phyloP scores from a whole-genome alignment of 2,329 filamentous ascomycete species.

The Geosmithia morbida region DNA sequence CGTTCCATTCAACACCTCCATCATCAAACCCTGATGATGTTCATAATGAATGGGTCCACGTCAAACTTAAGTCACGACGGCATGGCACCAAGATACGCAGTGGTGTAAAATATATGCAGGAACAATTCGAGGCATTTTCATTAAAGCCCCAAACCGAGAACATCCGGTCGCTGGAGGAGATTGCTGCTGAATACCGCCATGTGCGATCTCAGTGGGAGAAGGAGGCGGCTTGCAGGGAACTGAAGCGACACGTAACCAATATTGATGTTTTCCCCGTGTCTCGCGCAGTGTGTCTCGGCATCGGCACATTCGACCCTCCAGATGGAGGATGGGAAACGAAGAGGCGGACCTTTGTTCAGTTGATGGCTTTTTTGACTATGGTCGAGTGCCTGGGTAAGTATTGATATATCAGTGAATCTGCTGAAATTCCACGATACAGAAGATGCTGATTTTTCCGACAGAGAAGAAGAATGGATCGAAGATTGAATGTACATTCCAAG shows the following conservation, averaged over 20 bases:
- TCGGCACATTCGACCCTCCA: slow-evolving; percentile 38
- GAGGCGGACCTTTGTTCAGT: slow-evolving; percentile 33
- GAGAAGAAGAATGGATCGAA: slow-evolving; percentile 6
- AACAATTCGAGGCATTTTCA: background rate
- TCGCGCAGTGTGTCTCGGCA: slow-evolving; percentile 36
- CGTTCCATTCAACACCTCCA: background rate
- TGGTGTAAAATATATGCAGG: background rate
- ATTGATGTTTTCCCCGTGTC: slow-evolving; percentile 2
- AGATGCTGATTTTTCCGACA: background rate
- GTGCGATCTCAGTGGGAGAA: slow-evolving; percentile 2
- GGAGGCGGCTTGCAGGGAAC: background rate
- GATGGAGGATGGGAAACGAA: slow-evolving; percentile 29
- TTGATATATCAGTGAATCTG: background rate
- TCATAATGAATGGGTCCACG: slow-evolving; percentile 8
- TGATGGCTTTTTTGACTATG: slow-evolving; percentile 35
- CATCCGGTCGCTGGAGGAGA: slow-evolving; percentile 1
- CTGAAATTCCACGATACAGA: background rate
- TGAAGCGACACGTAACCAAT: slow-evolving; percentile 1
- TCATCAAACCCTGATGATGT: background rate
- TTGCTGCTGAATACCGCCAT: slow-evolving; percentile 2
- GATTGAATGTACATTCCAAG: slow-evolving; percentile 36
- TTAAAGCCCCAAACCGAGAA: background rate
- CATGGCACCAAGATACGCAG: slow-evolving; percentile 1
- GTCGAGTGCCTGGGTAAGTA: slow-evolving; percentile 26
- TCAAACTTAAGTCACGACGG: slow-evolving; percentile 7